Conservation (phyloP, 2,329 filamentous ascomycete species). For the Parafenestella ontariensis region DNA sequence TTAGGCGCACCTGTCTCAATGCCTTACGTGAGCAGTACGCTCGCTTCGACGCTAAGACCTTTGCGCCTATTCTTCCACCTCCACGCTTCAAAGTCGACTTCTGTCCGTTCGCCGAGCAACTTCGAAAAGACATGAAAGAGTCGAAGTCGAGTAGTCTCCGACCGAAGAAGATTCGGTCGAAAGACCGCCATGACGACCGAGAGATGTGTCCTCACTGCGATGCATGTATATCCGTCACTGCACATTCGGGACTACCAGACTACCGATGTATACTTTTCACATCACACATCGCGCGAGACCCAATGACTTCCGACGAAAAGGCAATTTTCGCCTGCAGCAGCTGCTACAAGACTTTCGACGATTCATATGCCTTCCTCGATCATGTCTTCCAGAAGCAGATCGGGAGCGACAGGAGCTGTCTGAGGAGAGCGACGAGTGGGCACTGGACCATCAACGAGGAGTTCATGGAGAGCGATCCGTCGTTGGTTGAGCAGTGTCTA, state of each 20-base stretch:
- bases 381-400: constrained; percentile 45
- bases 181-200: constrained; percentile 42
- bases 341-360: constrained; percentile 46
- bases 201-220: constrained; percentile 43
- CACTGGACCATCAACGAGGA: constrained; percentile 23
- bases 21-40: constrained; percentile 39
- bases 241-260: constrained; percentile 41
- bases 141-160: constrained; percentile 26
- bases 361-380: constrained; percentile 46
- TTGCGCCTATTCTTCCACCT: constrained; percentile 35
- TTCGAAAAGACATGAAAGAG: constrained; percentile 35
- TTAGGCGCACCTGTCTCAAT: constrained; percentile 41
- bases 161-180: constrained; percentile 34
- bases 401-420: constrained; percentile 40
- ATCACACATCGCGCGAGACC: constrained; percentile 30
- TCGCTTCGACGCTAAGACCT: constrained; percentile 30
- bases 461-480: constrained; percentile 30
- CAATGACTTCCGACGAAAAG: constrained; percentile 12
- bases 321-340: constrained; percentile 43
- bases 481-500: constrained; percentile 39
- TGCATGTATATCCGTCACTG: constrained; percentile 37
- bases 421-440: constrained; percentile 25
- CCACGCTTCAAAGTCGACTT: constrained; percentile 45
- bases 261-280: constrained; percentile 41
- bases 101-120: constrained; percentile 39